Evolutionary conservation across 164 flowering plant species (phyloP).

Genomic region (Brasenia schreberi): DNA sequence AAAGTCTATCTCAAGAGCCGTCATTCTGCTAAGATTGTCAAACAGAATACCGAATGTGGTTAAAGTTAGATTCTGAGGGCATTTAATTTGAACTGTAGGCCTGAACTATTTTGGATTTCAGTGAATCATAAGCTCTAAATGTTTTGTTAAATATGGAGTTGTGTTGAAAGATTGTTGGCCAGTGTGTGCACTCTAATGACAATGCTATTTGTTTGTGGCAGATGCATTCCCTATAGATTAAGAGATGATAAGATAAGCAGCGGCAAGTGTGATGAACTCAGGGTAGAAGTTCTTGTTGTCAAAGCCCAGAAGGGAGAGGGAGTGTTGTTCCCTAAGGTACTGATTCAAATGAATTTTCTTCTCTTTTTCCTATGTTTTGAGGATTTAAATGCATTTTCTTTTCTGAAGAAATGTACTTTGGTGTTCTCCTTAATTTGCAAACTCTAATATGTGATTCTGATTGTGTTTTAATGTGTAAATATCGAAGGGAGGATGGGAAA

Average conservation of each 20-base stretch:
- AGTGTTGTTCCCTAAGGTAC: constrained; percentile 69
- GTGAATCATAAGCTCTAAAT: not conserved
- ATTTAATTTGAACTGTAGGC: too few relatives aligned
- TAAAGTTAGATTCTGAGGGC: too few relatives aligned
- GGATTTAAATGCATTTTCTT: not conserved
- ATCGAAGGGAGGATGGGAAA: constrained; percentile 77
- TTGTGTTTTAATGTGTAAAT: not conserved
- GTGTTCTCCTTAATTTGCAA: not conserved
- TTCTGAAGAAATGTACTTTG: not conserved
- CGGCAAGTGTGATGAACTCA: constrained; percentile 1
- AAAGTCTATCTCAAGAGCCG: too few relatives aligned
- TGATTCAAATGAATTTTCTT: not conserved
- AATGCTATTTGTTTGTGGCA: constrained; percentile 5
- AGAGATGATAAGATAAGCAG: not conserved
- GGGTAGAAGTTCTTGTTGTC: constrained; percentile 39
- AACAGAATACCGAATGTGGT: too few relatives aligned
- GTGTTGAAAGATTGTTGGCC: not conserved
- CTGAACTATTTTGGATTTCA: not conserved
- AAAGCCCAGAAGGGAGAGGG: constrained; percentile 46
- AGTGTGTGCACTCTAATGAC: not conserved
- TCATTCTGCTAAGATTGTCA: too few relatives aligned
- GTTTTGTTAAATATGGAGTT: not conserved
- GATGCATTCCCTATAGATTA: constrained; percentile 53
- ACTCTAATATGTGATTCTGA: not conserved
- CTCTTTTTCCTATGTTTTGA: not conserved